Evolutionary conservation across 371 early-diverging fungal species (phyloP).

Genomic region (Gilbertella persicaria): DNA sequence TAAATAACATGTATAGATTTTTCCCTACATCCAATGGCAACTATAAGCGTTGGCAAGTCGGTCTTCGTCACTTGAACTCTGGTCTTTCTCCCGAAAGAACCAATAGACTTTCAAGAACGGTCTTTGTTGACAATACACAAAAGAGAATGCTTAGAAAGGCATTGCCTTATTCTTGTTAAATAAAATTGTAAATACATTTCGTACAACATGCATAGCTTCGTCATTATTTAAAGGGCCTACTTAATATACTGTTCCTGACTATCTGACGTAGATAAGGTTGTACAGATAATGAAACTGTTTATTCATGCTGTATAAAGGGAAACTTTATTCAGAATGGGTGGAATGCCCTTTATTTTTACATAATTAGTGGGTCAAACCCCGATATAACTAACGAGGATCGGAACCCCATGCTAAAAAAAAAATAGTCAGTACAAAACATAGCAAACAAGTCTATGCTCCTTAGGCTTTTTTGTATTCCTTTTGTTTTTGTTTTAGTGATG

Average conservation of each 20-base stretch:
- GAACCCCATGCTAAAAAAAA: too few relatives aligned
- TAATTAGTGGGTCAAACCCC: background rate
- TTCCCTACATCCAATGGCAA: constrained; percentile 47
- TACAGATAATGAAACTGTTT: too few relatives aligned
- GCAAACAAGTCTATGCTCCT: background rate
- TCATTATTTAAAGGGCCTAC: too few relatives aligned
- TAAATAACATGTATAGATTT: constrained; percentile 26
- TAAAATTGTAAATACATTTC: too few relatives aligned
- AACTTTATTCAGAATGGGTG: too few relatives aligned
- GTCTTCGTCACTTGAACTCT: constrained; percentile 53
- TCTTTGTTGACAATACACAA: constrained; percentile 38
- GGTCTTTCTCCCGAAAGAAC: constrained; percentile 46
- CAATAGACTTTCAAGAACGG: constrained; percentile 42
- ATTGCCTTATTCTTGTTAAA: constrained; percentile 43
- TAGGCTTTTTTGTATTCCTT: background rate
- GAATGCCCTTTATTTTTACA: too few relatives aligned
- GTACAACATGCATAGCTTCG: too few relatives aligned
- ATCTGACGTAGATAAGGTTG: too few relatives aligned
- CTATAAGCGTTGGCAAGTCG: constrained; percentile 54
- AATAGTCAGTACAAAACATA: background rate
- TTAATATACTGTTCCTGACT: too few relatives aligned
- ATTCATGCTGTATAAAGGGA: too few relatives aligned
- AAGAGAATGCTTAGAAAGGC: constrained; percentile 50
- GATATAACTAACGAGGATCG: constrained; percentile 6
- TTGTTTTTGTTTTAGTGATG: too few relatives aligned